These are phyloP conservation scores for Aschersonia sp. DNA, from an alignment of 2,329 filamentous ascomycete species.

Conservation along the genomic window DNA sequence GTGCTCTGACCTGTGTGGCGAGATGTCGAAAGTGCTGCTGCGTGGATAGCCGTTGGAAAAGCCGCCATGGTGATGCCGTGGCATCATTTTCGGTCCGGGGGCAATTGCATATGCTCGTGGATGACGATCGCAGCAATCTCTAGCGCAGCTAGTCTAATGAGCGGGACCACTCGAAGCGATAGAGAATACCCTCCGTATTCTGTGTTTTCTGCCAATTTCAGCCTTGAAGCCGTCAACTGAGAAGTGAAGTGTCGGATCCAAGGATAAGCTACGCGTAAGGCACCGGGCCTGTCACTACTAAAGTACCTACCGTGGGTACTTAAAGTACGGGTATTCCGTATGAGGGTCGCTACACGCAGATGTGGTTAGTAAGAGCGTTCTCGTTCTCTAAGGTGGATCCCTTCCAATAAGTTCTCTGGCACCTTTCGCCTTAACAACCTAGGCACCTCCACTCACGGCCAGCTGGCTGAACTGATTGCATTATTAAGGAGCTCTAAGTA, in stretches of 20 bases:
- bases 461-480: too few species aligned
- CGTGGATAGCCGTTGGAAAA: conserved; percentile 77
- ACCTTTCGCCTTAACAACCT: too few species aligned
- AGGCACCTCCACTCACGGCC: too few species aligned
- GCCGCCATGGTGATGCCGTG: conserved; percentile 61
- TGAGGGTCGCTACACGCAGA: too few species aligned
- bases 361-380: too few species aligned
- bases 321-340: too few species aligned
- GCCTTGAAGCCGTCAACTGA: not conserved
- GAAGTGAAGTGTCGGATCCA: not conserved
- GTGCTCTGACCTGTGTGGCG: conserved; percentile 60
- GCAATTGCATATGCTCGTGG: conserved; percentile 13
- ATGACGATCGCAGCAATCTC: not conserved
- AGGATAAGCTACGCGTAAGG: not conserved
- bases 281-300: too few species aligned
- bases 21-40: conserved; percentile 70
- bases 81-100: conserved; percentile 53
- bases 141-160: not conserved
- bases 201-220: not conserved
- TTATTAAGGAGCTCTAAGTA: too few species aligned
- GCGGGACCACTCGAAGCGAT: not conserved
- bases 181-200: not conserved
- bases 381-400: too few species aligned
- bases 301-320: too few species aligned
- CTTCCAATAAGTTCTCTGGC: too few species aligned